Base-by-base conservation (phyloP, 805 yeast genomes). In the Teunomyces barrocoloradensis region DNA sequence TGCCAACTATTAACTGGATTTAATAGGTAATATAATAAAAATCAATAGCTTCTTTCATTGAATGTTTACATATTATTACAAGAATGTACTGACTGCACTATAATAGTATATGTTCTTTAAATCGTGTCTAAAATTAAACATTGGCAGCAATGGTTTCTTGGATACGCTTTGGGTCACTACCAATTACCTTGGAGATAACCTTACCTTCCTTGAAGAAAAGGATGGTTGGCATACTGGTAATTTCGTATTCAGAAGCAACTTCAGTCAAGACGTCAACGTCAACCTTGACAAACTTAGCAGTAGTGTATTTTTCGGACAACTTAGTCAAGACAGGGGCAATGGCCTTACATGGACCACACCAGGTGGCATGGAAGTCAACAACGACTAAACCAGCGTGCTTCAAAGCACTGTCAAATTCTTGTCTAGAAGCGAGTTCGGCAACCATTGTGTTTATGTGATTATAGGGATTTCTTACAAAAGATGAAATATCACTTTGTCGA, bases 331-430 rank as follows among this genome's bases (percentile, higher is more conserved):
- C 75, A 59, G 99, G 99, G 47, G 97, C 91, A 72, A 94, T 86
- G 83, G 88, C 88, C 80, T 92, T 94, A 79, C 99, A 92, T 53
- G 99, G 98, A 59, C 97, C 97, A 73, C 99, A 92, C 97, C 98
- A 94, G 52, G 91, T 83, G 60, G 98, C 98, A 65, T 81, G 91
- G 77, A 92, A 94, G 77, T 94, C 98, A 58, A 94, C 89, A 58
- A 94, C 91, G 58, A 89, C 91, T 64, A 89, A 77, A 59, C 86
- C 87, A 56, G 80, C 80, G 61, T 75, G 76, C 49, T 69, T 58
- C 62, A 85, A 79, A 55, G 84, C 85, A 50, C 76, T 74, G 46
- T 80, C 73, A 79, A 91, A 92, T 67, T 90, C 91, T 48, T 65
- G 58, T 39, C 53, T 58, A 44, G 63, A 53, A 11, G 58, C 44